Conservation (phyloP, 768 basidiomycete species). For the Obba rivulosa region DNA sequence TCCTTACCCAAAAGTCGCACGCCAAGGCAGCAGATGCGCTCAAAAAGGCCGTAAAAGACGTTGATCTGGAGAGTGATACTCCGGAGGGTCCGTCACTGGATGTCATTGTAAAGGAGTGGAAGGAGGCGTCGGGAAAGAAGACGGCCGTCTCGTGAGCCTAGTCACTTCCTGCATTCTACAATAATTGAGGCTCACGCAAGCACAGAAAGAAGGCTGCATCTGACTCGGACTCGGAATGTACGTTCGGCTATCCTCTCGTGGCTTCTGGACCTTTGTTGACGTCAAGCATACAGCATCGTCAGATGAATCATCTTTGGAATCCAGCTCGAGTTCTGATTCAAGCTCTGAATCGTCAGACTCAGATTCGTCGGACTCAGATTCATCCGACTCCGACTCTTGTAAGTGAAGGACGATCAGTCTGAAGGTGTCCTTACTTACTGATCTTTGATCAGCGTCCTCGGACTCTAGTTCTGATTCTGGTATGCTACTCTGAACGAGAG, state of each 20-base stretch:
- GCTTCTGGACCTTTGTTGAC: neutral
- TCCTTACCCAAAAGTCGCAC: constrained; percentile 62
- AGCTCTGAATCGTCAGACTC: constrained; percentile 21
- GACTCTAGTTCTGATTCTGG: constrained; percentile 21
- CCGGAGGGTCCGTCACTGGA: constrained; percentile 52
- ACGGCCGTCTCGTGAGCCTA: neutral
- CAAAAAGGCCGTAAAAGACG: constrained; percentile 66
- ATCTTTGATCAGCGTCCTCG: neutral
- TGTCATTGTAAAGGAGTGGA: constrained; percentile 66
- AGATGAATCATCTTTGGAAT: constrained; percentile 10
- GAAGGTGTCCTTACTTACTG: too few relatives aligned
- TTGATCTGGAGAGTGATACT: constrained; percentile 49
- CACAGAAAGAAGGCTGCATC: constrained; percentile 13
- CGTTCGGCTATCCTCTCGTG: neutral
- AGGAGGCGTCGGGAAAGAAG: constrained; percentile 23
- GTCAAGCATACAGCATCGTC: constrained; percentile 13
- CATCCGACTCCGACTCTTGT: too few relatives aligned
- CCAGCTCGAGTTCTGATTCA: constrained; percentile 11
- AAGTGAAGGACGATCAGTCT: too few relatives aligned
- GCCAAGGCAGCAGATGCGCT: constrained; percentile 67
- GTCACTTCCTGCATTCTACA: constrained; percentile 2
- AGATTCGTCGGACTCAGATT: constrained; percentile 12
- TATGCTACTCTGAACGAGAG: too few relatives aligned
- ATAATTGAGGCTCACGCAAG: constrained; percentile 6
- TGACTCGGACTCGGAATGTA: constrained; percentile 16